Evolutionary conservation across 495 filamentous ascomycete species (phyloP).

Genomic region (Penicillium ochrochloron): DNA sequence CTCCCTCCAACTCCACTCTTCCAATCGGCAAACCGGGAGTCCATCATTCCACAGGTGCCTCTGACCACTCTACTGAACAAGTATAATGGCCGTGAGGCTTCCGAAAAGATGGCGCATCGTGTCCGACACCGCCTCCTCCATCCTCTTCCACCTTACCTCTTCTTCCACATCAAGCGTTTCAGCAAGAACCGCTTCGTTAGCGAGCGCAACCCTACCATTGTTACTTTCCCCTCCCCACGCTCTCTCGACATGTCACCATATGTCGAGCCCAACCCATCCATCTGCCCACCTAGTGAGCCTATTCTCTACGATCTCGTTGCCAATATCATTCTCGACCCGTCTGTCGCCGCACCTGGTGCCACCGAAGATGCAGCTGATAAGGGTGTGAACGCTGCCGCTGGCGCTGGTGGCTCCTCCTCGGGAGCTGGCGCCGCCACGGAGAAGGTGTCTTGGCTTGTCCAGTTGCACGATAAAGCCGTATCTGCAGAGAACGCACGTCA

Average conservation of each 20-base stretch:
- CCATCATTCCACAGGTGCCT: conserved; percentile 95
- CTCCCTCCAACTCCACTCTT: conserved; percentile 94
- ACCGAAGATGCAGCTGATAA: conserved; percentile 80
- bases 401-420: conserved; percentile 52
- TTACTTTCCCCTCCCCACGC: conserved; percentile 81
- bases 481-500: conserved; percentile 41
- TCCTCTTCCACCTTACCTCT: conserved; percentile 87
- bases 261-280: conserved; percentile 71
- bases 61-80: conserved; percentile 88
- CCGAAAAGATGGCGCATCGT: conserved; percentile 85
- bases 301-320: conserved; percentile 96
- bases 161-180: conserved; percentile 98
- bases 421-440: conserved; percentile 53
- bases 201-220: conserved; percentile 97
- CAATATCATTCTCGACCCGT: conserved; percentile 74
- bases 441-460: conserved; percentile 60
- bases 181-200: conserved; percentile 92
- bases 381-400: conserved; percentile 75
- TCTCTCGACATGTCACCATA: conserved; percentile 88
- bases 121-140: conserved; percentile 89
- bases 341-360: conserved; percentile 78
- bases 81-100: conserved; percentile 87
- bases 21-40: conserved; percentile 85
- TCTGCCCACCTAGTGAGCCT: conserved; percentile 73
- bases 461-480: conserved; percentile 60